A percentile compares a stretch with the other conserved stretches of the same genome.
Conservation (phyloP, 108 stramenopile species). For the Pseudonitzschia pungens region DNA sequence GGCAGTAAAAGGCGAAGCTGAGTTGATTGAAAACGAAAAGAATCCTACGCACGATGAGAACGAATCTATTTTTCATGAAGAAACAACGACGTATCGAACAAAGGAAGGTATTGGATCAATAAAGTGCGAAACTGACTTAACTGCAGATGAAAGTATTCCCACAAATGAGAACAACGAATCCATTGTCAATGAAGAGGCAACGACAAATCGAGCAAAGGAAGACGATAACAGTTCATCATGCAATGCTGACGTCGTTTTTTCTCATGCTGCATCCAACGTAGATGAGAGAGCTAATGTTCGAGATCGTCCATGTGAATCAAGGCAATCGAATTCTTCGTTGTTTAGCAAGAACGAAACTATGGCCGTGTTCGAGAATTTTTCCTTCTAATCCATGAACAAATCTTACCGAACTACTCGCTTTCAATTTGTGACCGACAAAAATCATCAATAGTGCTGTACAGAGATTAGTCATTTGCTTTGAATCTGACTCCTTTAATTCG, state of each 20-base stretch:
- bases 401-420: not conserved
- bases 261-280: not conserved
- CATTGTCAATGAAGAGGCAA: not conserved
- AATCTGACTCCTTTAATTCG: too few relatives aligned
- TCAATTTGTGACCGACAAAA: too few relatives aligned
- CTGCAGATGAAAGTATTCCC: not conserved
- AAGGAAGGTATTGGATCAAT: too few relatives aligned
- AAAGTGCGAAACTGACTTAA: not conserved
- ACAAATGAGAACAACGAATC: not conserved
- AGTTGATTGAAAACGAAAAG: not conserved
- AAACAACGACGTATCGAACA: not conserved
- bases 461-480: too few relatives aligned
- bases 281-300: too few relatives aligned
- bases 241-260: not conserved
- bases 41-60: not conserved
- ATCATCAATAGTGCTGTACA: too few relatives aligned
- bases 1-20: not conserved
- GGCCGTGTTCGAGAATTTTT: slow-evolving; percentile 12
- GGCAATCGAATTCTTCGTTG: not conserved
- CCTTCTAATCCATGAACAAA: not conserved
- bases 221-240: not conserved
- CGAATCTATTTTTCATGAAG: not conserved
- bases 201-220: not conserved
- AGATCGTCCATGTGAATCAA: not conserved
- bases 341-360: slow-evolving; percentile 9